Evolutionary conservation across 371 early-diverging fungal species (phyloP), one percentile per base, ranked within the genome.

Genomic region (Mortierella polycephala): DNA sequence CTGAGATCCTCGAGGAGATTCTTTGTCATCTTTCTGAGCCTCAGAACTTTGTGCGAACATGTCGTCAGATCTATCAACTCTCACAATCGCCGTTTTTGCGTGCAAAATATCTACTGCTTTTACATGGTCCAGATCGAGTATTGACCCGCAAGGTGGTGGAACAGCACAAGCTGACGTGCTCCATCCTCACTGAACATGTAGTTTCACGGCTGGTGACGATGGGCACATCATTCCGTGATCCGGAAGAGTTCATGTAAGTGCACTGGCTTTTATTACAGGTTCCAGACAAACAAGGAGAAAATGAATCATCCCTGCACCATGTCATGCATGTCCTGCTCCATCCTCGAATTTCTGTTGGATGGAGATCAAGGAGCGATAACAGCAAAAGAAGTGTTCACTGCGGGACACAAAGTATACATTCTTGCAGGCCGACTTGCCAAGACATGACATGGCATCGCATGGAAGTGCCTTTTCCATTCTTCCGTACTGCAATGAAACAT

Each of bases 171-270:
- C 46, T 79, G 50, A 66, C 73, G 1, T 40, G 18, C 7, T 79
- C 80, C 44, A 72, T 79, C 42, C 55, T 79, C 44, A 67, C 56
- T n/a, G 37, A 69, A 2, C 49, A 64, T 16, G 80, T 73, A 14
- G 73, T 63, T 7, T 42, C 64, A 51, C 53, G 65, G 14, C 44
- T 79, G 63, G 54, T 79, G 37, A 21, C 62, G 21, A 72, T 73
- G 73, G 80, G 80, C 0, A 73, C 80, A 0, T 20, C 51, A 16
- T 66, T 50, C 23, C 73, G 80, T 42, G 80, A 79, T 65, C 67
- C 69, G 16, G 69, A 72, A 51, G 80, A 79, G 64, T 79, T 79
- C 39, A 72, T 79, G 80, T 79, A 79, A 69, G 80, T 67, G 30
- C 30, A 30, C 30, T 30, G 30, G 1, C 30, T 30, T 30, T 30